Evolutionary conservation across 352 stramenopile genomes (phyloP).

Genomic region (Poterioochromonas sp.): DNA sequence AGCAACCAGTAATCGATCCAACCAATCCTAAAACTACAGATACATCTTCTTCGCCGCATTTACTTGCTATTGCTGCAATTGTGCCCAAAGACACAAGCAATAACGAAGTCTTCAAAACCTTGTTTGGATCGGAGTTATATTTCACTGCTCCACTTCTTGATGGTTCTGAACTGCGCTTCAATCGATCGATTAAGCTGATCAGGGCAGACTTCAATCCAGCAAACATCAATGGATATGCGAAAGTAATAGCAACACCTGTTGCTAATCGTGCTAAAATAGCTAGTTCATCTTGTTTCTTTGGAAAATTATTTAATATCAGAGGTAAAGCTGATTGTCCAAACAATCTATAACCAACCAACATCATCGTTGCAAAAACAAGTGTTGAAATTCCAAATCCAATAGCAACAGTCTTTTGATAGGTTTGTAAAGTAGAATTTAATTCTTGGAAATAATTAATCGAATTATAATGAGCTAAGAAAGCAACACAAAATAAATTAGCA

Average conservation of each 20-base stretch:
- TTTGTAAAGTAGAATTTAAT: not conserved
- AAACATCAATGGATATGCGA: conserved; percentile 8
- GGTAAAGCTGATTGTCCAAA: not conserved
- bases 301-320: conserved; percentile 18
- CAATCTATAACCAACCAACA: not conserved
- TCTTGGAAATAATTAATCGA: not conserved
- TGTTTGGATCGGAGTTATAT: not conserved
- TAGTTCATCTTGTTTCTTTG: not conserved
- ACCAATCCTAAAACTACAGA: conserved; percentile 10
- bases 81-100: not conserved
- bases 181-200: not conserved
- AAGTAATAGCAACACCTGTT: not conserved
- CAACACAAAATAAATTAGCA: conserved; percentile 13
- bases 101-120: not conserved
- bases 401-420: not conserved
- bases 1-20: not conserved
- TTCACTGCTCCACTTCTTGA: not conserved
- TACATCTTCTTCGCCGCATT: conserved; percentile 1
- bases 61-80: not conserved
- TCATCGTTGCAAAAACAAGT: not conserved
- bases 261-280: not conserved
- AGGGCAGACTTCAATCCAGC: not conserved
- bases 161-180: not conserved
- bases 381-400: not conserved
- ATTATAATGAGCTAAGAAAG: conserved; percentile 5